Percentiles rank a stretch among this genome's conserved stretches.
Evolutionary conservation across 805 yeast species (phyloP).

Genomic region (Starmerella sp.): DNA sequence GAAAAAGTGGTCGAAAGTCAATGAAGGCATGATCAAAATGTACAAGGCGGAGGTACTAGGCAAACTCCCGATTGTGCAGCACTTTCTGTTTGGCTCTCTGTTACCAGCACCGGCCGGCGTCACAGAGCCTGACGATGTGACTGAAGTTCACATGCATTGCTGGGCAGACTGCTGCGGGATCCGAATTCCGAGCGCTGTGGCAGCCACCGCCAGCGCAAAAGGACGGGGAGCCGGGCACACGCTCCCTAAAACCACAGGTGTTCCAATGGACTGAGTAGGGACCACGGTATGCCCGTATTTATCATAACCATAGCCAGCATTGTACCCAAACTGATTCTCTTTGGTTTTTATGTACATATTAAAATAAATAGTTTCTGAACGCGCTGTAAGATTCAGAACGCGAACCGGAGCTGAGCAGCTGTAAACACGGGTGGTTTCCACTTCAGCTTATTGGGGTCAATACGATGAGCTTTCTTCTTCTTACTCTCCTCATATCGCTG

Average conservation of each 20-base stretch:
- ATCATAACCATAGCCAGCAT: background rate
- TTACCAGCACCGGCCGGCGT: constrained; percentile 66
- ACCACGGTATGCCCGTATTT: background rate
- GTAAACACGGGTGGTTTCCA: constrained; percentile 96
- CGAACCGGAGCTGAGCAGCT: constrained; percentile 83
- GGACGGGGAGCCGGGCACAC: constrained; percentile 9
- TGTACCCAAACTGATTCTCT: no score
- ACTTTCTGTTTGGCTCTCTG: constrained; percentile 70
- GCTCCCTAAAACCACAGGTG: constrained; percentile 5
- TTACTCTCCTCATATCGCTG: constrained; percentile 60
- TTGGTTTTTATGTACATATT: background rate
- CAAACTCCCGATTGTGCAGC: constrained; percentile 89
- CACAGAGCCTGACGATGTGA: constrained; percentile 24
- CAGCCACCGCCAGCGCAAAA: constrained; percentile 45
- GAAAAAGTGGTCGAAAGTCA: constrained; percentile 78
- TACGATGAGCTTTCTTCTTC: constrained; percentile 61
- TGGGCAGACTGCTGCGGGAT: constrained; percentile 99
- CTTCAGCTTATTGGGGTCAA: constrained; percentile 57
- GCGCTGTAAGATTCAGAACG: constrained; percentile 26
- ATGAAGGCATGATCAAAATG: constrained; percentile 93
- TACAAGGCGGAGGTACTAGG: constrained; percentile 83
- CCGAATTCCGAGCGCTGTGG: constrained; percentile 88
- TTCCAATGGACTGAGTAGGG: background rate
- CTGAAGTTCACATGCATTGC: constrained; percentile 34
- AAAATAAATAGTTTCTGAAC: constrained; percentile 3